Percentiles rank a stretch among this genome's conserved stretches.
Evolutionary conservation across 306 rosid genomes (phyloP).

Genomic region (Ceratonia siliqua): DNA sequence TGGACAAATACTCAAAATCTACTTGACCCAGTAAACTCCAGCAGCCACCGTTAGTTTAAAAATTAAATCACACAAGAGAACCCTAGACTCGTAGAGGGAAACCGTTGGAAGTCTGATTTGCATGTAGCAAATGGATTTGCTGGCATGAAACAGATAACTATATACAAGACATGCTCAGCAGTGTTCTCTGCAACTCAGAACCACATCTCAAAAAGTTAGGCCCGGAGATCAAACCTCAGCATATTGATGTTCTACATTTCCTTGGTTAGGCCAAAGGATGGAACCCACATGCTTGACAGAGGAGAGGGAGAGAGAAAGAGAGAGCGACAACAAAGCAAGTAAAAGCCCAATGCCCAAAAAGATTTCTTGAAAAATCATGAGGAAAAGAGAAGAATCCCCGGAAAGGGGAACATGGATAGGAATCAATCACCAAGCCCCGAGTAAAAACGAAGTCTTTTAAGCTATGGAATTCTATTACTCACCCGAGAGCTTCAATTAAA

Average conservation of each 20-base stretch:
- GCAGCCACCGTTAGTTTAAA: constrained; percentile 19
- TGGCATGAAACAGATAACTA: constrained; percentile 51
- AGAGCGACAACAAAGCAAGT: constrained; percentile 38
- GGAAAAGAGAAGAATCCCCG: constrained; percentile 51
- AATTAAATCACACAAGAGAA: constrained; percentile 32
- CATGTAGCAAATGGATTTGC: constrained; percentile 54
- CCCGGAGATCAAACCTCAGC: constrained; percentile 57
- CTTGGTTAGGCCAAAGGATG: constrained; percentile 60
- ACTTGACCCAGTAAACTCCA: constrained; percentile 37
- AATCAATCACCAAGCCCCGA: constrained; percentile 48
- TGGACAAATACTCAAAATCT: constrained; percentile 29
- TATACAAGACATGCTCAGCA: constrained; percentile 59
- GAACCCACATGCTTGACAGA: constrained; percentile 68
- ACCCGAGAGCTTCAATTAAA: constrained; percentile 25
- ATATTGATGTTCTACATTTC: constrained; percentile 52
- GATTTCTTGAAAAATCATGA: constrained; percentile 56
- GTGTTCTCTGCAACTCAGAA: constrained; percentile 49
- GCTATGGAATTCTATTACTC: constrained; percentile 20
- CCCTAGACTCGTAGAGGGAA: constrained; percentile 42
- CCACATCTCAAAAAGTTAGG: constrained; percentile 66
- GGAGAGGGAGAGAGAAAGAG: constrained; percentile 33
- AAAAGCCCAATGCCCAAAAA: constrained; percentile 85
- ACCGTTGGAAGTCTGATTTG: constrained; percentile 37
- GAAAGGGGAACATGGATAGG: constrained; percentile 43
- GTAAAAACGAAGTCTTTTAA: constrained; percentile 17